These are phyloP conservation scores for Monilinia vaccinii-corymbosi DNA, from an alignment of 2,329 filamentous ascomycete genomes.

Conservation along the genomic window DNA sequence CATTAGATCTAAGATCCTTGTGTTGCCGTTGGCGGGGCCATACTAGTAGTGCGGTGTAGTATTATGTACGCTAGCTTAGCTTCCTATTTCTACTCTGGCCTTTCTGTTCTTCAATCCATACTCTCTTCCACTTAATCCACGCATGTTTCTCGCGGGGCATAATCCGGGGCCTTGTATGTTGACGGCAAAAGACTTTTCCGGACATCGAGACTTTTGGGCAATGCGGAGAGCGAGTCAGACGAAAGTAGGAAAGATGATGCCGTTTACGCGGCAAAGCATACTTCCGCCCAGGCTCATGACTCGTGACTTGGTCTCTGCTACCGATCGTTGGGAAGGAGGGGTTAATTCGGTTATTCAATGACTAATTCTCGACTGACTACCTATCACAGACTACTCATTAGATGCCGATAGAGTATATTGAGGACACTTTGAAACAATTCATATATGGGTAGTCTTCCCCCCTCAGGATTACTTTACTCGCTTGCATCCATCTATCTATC, in stretches of 20 bases:
- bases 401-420: background rate
- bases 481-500: background rate
- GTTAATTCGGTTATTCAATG: background rate
- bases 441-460: constrained; percentile 4
- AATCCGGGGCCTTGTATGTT: background rate
- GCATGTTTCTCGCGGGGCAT: constrained; percentile 4
- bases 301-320: background rate
- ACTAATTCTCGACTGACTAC: background rate
- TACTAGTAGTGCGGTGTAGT: background rate
- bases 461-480: background rate
- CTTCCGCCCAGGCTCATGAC: background rate
- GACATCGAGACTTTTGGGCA: background rate
- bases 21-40: background rate
- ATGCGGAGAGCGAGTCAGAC: background rate
- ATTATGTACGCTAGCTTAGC: too few species aligned
- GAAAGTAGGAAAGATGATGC: background rate
- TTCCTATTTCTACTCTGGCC: too few species aligned
- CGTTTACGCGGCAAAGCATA: constrained; percentile 3
- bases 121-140: too few species aligned
- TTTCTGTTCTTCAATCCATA: too few species aligned
- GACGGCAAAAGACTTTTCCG: constrained; percentile 9
- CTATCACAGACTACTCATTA: background rate
- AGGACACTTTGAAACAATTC: background rate
- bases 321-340: background rate
- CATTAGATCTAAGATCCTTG: background rate